Evolutionary conservation across 352 stramenopile species (phyloP), one percentile per base, ranked within the genome.

Genomic region (Phytophthora boehmeriae): DNA sequence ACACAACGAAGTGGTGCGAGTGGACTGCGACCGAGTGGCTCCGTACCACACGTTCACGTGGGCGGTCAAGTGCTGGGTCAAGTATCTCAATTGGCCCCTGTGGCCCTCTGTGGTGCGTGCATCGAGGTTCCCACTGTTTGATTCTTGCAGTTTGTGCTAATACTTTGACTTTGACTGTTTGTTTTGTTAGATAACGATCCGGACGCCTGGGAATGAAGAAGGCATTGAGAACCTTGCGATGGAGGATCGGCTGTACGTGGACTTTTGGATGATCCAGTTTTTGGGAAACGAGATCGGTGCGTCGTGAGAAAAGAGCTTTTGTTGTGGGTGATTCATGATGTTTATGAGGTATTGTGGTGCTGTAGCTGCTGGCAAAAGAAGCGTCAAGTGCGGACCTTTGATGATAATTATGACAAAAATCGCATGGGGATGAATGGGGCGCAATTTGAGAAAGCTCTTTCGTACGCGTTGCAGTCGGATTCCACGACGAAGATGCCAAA

Each of bases 11-110:
- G 57, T 88, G 23, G 66, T 92, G 50, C 41, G 51, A 6, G 63
- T 90, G 30, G 73, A 89, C 55, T 78, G 73, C 58, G 64, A 74
- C 30, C 76, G 81, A 35, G 75, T 90, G 13, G 83, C 83, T 16
- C 83, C 83, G 17, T 90, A 76, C 58, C 78, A 92, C 54, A 89
- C 80, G 25, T 92, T 81, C 67, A 92, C 83, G 50, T 90, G 79
- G 80, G 65, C 76, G 8, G 80, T 89, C 46, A 89, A 89, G 63
- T 89, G 81, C 55, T 92, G 83, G 83, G 79, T 82, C 32, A 89
- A 89, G 51, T 92, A 89, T 43, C 71, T 78, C 30, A 92, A 92
- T 56, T 92, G 79, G 79, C 83, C 80, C 3, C 73, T 75, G 64
- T 92, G 83, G 83, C 80, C 83, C 1, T 83, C 79, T 8, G 49